These are phyloP conservation scores for Rhodofomes roseus DNA, from an alignment of 1,284 basidiomycete genomes.

Conservation along the genomic window DNA sequence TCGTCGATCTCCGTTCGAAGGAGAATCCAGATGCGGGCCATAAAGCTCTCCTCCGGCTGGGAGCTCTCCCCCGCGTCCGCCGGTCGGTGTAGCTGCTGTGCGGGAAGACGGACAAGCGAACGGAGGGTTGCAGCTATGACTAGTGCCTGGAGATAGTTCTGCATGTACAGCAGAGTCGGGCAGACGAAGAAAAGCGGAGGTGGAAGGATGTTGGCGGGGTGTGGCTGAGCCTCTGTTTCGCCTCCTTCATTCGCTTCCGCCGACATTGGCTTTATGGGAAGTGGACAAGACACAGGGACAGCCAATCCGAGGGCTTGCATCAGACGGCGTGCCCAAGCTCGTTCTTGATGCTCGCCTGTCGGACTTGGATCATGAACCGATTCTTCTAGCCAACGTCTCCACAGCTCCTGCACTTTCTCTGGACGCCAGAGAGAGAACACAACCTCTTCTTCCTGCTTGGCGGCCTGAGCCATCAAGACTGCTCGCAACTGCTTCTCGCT, in stretches of 20 bases:
- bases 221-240: background rate
- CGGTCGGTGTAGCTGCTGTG: constrained; percentile 1
- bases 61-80: constrained; percentile 6
- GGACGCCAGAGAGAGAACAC: constrained; percentile 49
- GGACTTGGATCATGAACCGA: constrained; percentile 10
- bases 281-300: constrained; percentile 41
- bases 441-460: constrained; percentile 45
- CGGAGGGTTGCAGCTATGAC: constrained; percentile 60
- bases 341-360: background rate
- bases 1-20: constrained; percentile 54
- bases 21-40: constrained; percentile 59
- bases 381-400: constrained; percentile 38
- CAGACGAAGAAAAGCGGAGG: constrained; percentile 57
- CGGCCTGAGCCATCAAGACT: constrained; percentile 50
- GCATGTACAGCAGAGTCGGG: constrained; percentile 50
- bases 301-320: constrained; percentile 43
- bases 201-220: constrained; percentile 43
- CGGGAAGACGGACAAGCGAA: constrained; percentile 45
- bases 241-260: constrained; percentile 11
- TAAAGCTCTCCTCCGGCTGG: constrained; percentile 42
- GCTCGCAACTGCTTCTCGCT: constrained; percentile 51
- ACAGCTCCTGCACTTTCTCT: constrained; percentile 31
- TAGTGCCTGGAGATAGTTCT: constrained; percentile 70
- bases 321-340: constrained; percentile 43
- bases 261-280: constrained; percentile 26